Evolutionary conservation across 2,329 filamentous ascomycete genomes (phyloP).

Genomic region (Epichloe aotearoae): DNA sequence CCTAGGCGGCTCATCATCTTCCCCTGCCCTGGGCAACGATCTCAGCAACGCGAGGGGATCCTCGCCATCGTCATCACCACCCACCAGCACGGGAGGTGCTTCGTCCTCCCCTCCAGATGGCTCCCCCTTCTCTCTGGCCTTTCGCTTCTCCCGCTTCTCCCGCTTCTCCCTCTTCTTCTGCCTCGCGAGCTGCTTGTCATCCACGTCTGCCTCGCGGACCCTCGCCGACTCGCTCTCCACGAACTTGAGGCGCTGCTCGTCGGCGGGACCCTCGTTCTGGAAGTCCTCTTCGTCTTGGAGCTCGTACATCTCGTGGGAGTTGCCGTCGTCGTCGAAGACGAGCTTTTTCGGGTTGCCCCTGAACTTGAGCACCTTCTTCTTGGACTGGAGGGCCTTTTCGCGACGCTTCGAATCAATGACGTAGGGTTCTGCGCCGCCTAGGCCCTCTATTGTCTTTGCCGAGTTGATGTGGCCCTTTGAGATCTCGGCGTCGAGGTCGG

Average conservation of each 20-base stretch:
- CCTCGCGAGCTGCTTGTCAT: slow-evolving; percentile 70
- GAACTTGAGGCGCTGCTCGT: slow-evolving; percentile 65
- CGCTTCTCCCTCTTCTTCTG: slow-evolving; percentile 66
- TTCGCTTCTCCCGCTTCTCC: slow-evolving; percentile 59
- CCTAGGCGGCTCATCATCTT: slow-evolving; percentile 25
- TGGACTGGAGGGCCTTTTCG: slow-evolving; percentile 88
- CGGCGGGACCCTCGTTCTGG: slow-evolving; percentile 57
- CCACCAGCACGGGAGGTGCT: slow-evolving; percentile 23
- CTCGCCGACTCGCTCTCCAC: slow-evolving; percentile 60
- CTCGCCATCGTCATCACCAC: slow-evolving; percentile 27
- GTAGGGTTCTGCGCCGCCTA: slow-evolving; percentile 59
- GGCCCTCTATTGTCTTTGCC: slow-evolving; percentile 49
- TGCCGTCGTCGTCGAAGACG: slow-evolving; percentile 85
- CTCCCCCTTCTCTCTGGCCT: slow-evolving; percentile 43
- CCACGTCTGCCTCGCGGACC: slow-evolving; percentile 61
- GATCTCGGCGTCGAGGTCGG: slow-evolving; percentile 43
- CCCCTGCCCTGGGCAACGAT: slow-evolving; percentile 37
- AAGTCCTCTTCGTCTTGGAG: slow-evolving; percentile 79
- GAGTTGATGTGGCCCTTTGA: slow-evolving; percentile 28
- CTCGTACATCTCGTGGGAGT: slow-evolving; percentile 74
- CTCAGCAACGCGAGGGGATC: slow-evolving; percentile 45
- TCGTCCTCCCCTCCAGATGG: slow-evolving; percentile 12
- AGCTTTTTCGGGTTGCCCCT: slow-evolving; percentile 77
- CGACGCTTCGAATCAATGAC: slow-evolving; percentile 88
- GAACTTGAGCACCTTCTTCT: slow-evolving; percentile 86